Conservation (phyloP, 148 eudicot species). For the Vaccinium myrtillus region DNA sequence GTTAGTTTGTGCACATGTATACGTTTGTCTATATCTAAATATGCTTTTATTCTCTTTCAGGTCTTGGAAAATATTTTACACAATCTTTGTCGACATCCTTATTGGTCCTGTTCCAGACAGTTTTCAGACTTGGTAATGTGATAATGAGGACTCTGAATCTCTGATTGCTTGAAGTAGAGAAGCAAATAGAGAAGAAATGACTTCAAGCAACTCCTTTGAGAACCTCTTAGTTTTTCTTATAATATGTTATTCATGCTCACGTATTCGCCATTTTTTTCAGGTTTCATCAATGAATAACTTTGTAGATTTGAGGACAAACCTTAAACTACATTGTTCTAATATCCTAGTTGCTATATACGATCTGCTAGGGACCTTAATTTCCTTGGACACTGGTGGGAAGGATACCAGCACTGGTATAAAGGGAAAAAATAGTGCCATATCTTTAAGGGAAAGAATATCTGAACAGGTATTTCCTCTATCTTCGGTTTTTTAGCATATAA, state of each 20-base stretch:
- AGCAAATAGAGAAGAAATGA: neutral
- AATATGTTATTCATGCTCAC: neutral
- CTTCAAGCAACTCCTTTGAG: neutral
- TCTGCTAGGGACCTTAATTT: conserved; percentile 46
- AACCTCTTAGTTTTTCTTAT: neutral
- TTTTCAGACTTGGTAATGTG: conserved; percentile 61
- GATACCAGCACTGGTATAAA: conserved; percentile 24
- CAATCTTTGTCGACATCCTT: conserved; percentile 73
- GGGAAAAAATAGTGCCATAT: conserved; percentile 27
- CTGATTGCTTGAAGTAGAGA: neutral
- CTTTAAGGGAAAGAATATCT: conserved; percentile 34
- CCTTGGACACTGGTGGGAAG: conserved; percentile 34
- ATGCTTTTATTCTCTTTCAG: conserved; percentile 36
- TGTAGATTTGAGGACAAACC: conserved; percentile 44
- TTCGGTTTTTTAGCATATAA: neutral
- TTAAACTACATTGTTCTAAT: conserved; percentile 48
- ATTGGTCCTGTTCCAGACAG: conserved; percentile 60
- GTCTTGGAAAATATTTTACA: conserved; percentile 46
- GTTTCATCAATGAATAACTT: conserved; percentile 49
- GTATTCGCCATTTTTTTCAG: conserved; percentile 34
- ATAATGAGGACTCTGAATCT: conserved; percentile 11
- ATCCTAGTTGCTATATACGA: conserved; percentile 44
- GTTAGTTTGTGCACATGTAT: neutral
- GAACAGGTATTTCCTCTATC: conserved; percentile 52
- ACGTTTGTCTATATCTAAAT: neutral